A percentile compares a stretch with the other conserved stretches of the same genome.
phyloP scores from a whole-genome alignment of 2,329 filamentous ascomycete genomes.

The Colletotrichum paranaense region DNA sequence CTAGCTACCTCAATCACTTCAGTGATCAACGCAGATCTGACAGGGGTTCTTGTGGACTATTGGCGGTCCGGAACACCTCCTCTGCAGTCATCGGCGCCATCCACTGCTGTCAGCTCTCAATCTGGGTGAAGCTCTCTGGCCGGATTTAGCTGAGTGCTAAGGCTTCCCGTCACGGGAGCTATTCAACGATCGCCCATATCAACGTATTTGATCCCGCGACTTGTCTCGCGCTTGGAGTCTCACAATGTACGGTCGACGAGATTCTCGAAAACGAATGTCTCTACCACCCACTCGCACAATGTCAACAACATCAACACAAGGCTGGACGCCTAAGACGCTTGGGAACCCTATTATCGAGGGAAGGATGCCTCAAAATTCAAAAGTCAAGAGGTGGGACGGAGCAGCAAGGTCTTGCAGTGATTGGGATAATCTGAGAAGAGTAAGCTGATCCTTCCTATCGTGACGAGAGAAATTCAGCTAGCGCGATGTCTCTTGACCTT shows the following conservation, averaged over 20 bases:
- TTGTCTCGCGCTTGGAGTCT: slow-evolving; percentile 1
- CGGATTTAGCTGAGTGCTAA: slow-evolving; percentile 24
- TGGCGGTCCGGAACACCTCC: slow-evolving; percentile 18
- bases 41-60: neutral
- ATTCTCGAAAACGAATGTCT: slow-evolving; percentile 12
- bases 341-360: slow-evolving; percentile 44
- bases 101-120: neutral
- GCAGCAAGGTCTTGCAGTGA: slow-evolving; percentile 52
- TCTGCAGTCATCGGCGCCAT: slow-evolving; percentile 22
- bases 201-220: slow-evolving; percentile 13
- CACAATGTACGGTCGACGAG: slow-evolving; percentile 13
- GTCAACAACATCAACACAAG: slow-evolving; percentile 13
- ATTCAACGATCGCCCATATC: slow-evolving; percentile 18
- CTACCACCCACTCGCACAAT: slow-evolving; percentile 13
- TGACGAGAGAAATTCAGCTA: no score
- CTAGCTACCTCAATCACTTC: slow-evolving; percentile 11
- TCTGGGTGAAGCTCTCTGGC: slow-evolving; percentile 2
- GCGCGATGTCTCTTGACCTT: neutral
- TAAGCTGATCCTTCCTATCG: slow-evolving; percentile 43
- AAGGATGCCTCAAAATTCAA: slow-evolving; percentile 39
- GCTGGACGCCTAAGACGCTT: slow-evolving; percentile 49
- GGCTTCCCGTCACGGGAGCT: neutral
- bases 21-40: slow-evolving; percentile 12
- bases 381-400: slow-evolving; percentile 65
- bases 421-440: slow-evolving; percentile 62